These are phyloP conservation scores for Neopestalotiopsis clavispora DNA, from an alignment of 2,329 filamentous ascomycete species.

Conservation along the genomic window DNA sequence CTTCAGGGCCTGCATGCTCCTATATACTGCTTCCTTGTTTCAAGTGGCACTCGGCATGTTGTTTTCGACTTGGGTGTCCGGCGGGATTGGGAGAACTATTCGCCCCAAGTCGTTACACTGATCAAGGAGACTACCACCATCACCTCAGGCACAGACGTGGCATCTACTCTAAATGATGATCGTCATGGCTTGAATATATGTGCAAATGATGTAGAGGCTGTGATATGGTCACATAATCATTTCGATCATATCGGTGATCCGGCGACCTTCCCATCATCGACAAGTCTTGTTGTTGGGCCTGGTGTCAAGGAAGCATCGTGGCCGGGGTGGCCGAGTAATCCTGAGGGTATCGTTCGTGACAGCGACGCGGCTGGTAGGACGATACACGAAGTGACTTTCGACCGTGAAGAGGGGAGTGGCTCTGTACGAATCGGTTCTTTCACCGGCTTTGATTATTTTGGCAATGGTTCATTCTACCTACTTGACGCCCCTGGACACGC, in stretches of 20 bases:
- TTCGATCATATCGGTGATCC: conserved; percentile 55
- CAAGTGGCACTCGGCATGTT: conserved; percentile 23
- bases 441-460: conserved; percentile 39
- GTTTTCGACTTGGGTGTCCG: conserved; percentile 32
- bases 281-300: conserved; percentile 45
- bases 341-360: conserved; percentile 23
- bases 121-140: conserved; percentile 13
- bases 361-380: conserved; percentile 25
- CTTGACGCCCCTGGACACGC: conserved; percentile 40
- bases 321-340: conserved; percentile 27
- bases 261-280: conserved; percentile 45
- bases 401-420: conserved; percentile 16
- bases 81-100: conserved; percentile 25
- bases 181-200: conserved; percentile 12
- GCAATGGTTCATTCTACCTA: conserved; percentile 40
- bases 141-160: conserved; percentile 5
- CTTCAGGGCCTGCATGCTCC: conserved; percentile 18
- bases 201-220: conserved; percentile 20
- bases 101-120: conserved; percentile 20
- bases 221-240: conserved; percentile 46
- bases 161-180: conserved; percentile 19
- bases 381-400: conserved; percentile 32
- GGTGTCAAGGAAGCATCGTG: conserved; percentile 31
- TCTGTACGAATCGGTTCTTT: conserved; percentile 25
- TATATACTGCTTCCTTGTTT: conserved; percentile 23